These are phyloP conservation scores for Hermanozyma aechmeae DNA, from an alignment of 805 yeast species.

Conservation along the genomic window DNA sequence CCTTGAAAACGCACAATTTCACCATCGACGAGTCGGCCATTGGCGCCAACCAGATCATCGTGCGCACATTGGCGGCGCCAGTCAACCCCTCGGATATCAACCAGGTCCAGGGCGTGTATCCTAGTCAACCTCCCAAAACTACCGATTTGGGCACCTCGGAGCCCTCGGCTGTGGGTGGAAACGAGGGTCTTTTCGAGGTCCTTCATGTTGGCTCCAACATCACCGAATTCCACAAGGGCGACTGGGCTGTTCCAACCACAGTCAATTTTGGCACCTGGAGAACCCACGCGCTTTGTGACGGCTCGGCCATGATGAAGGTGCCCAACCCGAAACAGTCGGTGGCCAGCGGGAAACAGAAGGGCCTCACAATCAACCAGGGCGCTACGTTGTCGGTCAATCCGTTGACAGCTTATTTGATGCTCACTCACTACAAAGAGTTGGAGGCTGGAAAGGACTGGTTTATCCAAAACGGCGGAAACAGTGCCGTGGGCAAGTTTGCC, in stretches of 20 bases:
- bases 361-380: slow-evolving; percentile 45
- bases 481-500: slow-evolving; percentile 90
- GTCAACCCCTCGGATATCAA: slow-evolving; percentile 37
- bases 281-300: slow-evolving; percentile 53
- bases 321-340: slow-evolving; percentile 43
- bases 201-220: slow-evolving; percentile 10
- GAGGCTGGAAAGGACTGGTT: slow-evolving; percentile 80
- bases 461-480: slow-evolving; percentile 93
- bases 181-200: slow-evolving; percentile 13
- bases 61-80: slow-evolving; percentile 26
- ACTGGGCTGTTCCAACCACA: slow-evolving; percentile 75
- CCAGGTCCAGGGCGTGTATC: slow-evolving; percentile 39
- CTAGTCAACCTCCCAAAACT: slow-evolving; percentile 39
- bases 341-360: slow-evolving; percentile 19
- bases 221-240: slow-evolving; percentile 31
- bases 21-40: slow-evolving; percentile 39
- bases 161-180: slow-evolving; percentile 38
- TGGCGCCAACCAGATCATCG: slow-evolving; percentile 13
- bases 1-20: slow-evolving; percentile 42
- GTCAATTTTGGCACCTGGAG: slow-evolving; percentile 94
- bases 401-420: slow-evolving; percentile 58
- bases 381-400: slow-evolving; percentile 93
- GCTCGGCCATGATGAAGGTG: slow-evolving; percentile 46
- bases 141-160: slow-evolving; percentile 46
- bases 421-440: slow-evolving; percentile 51